phyloP scores from a whole-genome alignment of 345 rosid genomes.

The Firmiana major region DNA sequence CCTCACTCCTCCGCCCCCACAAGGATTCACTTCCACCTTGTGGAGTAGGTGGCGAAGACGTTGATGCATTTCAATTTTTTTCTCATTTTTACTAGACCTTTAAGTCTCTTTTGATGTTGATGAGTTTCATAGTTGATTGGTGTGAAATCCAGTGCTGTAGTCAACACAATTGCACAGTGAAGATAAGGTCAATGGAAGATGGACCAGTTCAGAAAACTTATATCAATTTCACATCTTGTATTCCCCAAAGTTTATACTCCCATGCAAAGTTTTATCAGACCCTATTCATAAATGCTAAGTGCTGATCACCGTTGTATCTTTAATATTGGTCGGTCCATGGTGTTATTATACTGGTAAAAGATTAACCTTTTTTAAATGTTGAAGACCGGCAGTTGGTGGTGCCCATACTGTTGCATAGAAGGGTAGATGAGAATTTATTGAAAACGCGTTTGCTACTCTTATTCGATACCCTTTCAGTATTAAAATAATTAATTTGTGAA shows the following conservation, averaged over 20 bases:
- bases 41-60: constrained; percentile 41
- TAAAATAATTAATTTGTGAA: too few species aligned
- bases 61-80: neutral
- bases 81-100: neutral
- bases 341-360: neutral
- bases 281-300: neutral
- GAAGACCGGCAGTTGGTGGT: neutral
- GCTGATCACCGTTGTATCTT: neutral
- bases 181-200: neutral
- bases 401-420: neutral
- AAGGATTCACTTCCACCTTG: constrained; percentile 36
- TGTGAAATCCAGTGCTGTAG: neutral
- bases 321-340: neutral
- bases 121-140: neutral
- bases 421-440: neutral
- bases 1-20: constrained; percentile 74
- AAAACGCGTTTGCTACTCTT: too few species aligned
- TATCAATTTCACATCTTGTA: neutral
- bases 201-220: neutral
- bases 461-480: too few species aligned
- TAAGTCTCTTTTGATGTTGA: neutral
- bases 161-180: neutral
- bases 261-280: neutral
- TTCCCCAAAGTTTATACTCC: neutral
- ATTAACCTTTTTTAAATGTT: neutral